Evolutionary conservation across 2,329 filamentous ascomycete species (phyloP), one percentile per base, ranked within the genome.

Genomic region (Penicillium italicum): DNA sequence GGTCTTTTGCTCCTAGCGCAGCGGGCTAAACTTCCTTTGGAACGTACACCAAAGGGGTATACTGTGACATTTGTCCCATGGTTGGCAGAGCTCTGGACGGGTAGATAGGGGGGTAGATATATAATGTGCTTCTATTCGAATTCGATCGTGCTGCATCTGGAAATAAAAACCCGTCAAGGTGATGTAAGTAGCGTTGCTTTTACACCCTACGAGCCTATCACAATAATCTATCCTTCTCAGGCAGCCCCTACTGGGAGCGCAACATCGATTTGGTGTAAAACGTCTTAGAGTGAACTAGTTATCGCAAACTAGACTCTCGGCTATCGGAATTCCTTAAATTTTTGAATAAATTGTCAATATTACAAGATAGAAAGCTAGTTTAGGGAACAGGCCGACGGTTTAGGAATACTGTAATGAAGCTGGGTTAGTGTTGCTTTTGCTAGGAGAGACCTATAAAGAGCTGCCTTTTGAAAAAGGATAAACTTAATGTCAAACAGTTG

Each of bases 121-220:
- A n/a, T n/a, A n/a, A n/a, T n/a, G n/a, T n/a, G n/a, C n/a, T 63
- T 52, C 64, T 68, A n/a, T 68, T 69, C 36, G 62, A 68, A 47
- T 68, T 68, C 31, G 51, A 68, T 50, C 52, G 59, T 41, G 66
- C 61, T 34, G 55, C 60, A 56, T 42, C 33, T 22, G 62, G 62
- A 20, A 45, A 63, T 22, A 58, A 60, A 31, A 46, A 48, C 30
- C 44, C 66, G 53, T 44, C 62, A 61, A 59, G 65, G 69, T 52
- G 63, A 69, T 33, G 58, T 68, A 14, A 55, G 36, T 58, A 52
- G 55, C 26, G 60, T 69, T 33, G 60, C 63, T 26, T 69, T 66
- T 50, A 66, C 61, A 40, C 46, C 66, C 30, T 67, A 69, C 56
- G 60, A 68, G 45, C 50, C 68, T 11, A 63, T 69, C 60, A 66